Base-by-base conservation (phyloP, 352 stramenopile species). In the Globisporangium sylvaticum region DNA sequence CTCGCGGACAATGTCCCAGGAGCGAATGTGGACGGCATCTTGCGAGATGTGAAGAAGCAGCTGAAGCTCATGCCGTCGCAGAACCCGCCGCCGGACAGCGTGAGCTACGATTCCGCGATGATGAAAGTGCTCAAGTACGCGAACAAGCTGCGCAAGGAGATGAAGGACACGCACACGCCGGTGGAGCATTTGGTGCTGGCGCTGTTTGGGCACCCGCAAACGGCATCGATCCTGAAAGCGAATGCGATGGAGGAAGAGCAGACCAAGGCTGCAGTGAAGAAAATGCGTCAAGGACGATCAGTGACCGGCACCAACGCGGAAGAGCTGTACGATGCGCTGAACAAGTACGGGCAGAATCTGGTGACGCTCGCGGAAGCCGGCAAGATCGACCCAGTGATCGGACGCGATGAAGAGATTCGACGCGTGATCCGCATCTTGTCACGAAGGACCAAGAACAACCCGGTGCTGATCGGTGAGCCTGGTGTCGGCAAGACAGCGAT, bases 311-410 rank as follows among this genome's bases (percentile, higher is more conserved):
- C 82, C 31, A 89, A 77, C 20, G 89, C 94, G 0, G 96, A 98
- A 76, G 89, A 92, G 18, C 93, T 84, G 9, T 98, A 97, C 66
- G 94, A 98, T 60, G 92, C 95, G 15, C 74, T 98, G 9, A 85
- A 92, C 54, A 98, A 98, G 73, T 99, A 99, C 74, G 94, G 94
- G 4, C 88, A 97, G 62, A 96, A 99, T 70, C 88, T 99, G 46
- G 97, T 97, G 10, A 78, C 91, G 59, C 74, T 91, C 20, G 98
- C 97, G 0, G 79, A 86, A 55, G 83, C 97, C 25, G 97, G 97
- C 32, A 99, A 99, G 74, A 91, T 99, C 12, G 97, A 99, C 75
- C 97, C 97, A 0, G 97, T 99, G 4, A 99, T 99, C 76, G 98
- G 98, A 7, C 83, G 98, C 14, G 97, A 99, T 62, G 92, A 98